phyloP scores from a whole-genome alignment of 768 basidiomycete genomes.

The Pisolithus marmoratus region DNA sequence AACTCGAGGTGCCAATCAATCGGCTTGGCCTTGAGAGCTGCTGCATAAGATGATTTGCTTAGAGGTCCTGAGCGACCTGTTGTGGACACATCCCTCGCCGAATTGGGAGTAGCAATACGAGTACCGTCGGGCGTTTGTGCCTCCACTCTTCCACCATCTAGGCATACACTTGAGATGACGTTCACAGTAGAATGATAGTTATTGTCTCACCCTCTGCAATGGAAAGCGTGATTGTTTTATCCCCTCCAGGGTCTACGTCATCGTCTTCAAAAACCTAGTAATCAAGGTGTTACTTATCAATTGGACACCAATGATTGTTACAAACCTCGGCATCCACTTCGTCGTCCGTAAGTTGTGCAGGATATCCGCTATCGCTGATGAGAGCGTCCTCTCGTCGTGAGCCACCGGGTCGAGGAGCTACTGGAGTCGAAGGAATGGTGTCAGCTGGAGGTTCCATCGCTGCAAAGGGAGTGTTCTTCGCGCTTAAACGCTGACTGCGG shows the following conservation, averaged over 20 bases:
- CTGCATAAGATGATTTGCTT: constrained; percentile 75
- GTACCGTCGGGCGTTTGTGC: constrained; percentile 98
- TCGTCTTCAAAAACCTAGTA: constrained; percentile 79
- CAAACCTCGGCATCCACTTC: constrained; percentile 72
- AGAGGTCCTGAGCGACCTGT: constrained; percentile 29
- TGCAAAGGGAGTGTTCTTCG: constrained; percentile 42
- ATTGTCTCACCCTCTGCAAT: constrained; percentile 62
- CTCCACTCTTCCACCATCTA: constrained; percentile 90
- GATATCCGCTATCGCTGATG: constrained; percentile 56
- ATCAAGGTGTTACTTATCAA: constrained; percentile 9
- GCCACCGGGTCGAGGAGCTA: constrained; percentile 18
- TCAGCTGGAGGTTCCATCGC: constrained; percentile 11
- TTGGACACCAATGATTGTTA: background rate
- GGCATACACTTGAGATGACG: constrained; percentile 1
- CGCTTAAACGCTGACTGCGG: constrained; percentile 79
- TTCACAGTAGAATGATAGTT: background rate
- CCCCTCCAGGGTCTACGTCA: constrained; percentile 63
- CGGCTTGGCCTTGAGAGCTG: constrained; percentile 88
- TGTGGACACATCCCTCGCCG: constrained; percentile 37
- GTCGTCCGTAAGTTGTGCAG: constrained; percentile 78
- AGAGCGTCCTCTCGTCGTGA: constrained; percentile 42
- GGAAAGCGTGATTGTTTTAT: constrained; percentile 83
- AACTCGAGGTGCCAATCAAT: constrained; percentile 98
- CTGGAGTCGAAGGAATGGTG: constrained; percentile 11
- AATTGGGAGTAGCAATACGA: constrained; percentile 82